Conservation (phyloP, 2,329 filamentous ascomycete species). For the Xylaria sp. region DNA sequence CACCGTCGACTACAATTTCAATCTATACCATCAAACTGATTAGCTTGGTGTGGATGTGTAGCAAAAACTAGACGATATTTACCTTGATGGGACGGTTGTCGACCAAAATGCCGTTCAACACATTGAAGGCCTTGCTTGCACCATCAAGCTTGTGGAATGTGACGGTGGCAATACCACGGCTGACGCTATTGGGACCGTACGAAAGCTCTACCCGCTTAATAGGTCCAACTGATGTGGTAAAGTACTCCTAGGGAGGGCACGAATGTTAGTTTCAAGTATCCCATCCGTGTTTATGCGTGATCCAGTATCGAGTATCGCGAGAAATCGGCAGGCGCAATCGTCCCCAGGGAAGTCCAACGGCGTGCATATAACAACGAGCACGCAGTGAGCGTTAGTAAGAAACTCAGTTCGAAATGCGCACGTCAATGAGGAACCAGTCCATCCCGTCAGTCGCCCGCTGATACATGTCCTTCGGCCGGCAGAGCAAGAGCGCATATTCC, state of each 20-base stretch:
- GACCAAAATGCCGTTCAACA: slow-evolving; percentile 88
- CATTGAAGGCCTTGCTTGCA: slow-evolving; percentile 84
- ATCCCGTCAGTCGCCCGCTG: slow-evolving; percentile 14
- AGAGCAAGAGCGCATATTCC: slow-evolving; percentile 31
- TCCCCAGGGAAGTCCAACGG: slow-evolving; percentile 40
- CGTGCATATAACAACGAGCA: slow-evolving; percentile 66
- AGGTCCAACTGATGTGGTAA: slow-evolving; percentile 84
- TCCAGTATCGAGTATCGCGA: slow-evolving; percentile 44
- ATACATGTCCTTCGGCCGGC: slow-evolving; percentile 31
- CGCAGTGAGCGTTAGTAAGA: slow-evolving; percentile 64
- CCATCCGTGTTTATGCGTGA: slow-evolving; percentile 49
- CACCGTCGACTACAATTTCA: slow-evolving; percentile 87
- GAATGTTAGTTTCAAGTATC: slow-evolving; percentile 73
- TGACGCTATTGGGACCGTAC: slow-evolving; percentile 91
- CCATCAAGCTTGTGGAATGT: slow-evolving; percentile 84
- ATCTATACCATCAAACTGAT: slow-evolving; percentile 65
- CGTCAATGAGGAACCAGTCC: slow-evolving; percentile 15
- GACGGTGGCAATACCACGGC: slow-evolving; percentile 91
- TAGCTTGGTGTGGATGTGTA: slow-evolving; percentile 36
- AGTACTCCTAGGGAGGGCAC: slow-evolving; percentile 88
- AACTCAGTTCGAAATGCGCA: slow-evolving; percentile 31
- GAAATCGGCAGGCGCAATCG: slow-evolving; percentile 39
- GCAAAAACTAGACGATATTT: slow-evolving; percentile 43
- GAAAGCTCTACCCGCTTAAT: slow-evolving; percentile 92
- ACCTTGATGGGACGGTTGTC: slow-evolving; percentile 93